A percentile compares a stretch with the other conserved stretches of the same genome.
Evolutionary conservation across 345 rosid species (phyloP).

Genomic region (Abelmoschus esculentus): DNA sequence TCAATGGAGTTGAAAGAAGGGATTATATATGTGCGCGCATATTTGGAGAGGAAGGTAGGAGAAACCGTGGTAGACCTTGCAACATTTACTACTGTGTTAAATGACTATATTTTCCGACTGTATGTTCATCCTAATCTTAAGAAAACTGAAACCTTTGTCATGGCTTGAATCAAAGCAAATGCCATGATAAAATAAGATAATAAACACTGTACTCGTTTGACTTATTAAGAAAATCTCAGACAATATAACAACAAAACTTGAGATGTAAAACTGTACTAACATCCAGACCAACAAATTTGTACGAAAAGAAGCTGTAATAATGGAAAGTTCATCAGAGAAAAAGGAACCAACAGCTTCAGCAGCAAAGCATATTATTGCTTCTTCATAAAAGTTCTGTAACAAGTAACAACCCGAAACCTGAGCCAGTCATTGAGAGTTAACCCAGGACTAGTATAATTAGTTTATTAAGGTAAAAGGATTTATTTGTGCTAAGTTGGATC

Average conservation of each 20-base stretch:
- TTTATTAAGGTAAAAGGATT: too few species aligned
- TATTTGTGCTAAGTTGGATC: too few species aligned
- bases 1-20: background rate
- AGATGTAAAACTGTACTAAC: background rate
- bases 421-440: too few species aligned
- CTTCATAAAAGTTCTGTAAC: background rate
- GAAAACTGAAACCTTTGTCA: background rate
- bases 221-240: background rate
- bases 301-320: background rate
- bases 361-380: background rate
- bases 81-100: background rate
- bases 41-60: background rate
- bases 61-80: background rate
- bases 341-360: background rate
- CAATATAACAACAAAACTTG: slow-evolving; percentile 3
- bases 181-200: background rate
- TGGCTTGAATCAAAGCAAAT: background rate
- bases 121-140: background rate
- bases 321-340: background rate
- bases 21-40: background rate
- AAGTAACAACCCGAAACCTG: too few species aligned
- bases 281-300: background rate
- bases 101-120: background rate
- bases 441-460: too few species aligned
- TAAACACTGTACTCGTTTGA: background rate